These are phyloP conservation scores for Solanum bulbocastanum DNA, from an alignment of 257 asterid species.

Conservation along the genomic window DNA sequence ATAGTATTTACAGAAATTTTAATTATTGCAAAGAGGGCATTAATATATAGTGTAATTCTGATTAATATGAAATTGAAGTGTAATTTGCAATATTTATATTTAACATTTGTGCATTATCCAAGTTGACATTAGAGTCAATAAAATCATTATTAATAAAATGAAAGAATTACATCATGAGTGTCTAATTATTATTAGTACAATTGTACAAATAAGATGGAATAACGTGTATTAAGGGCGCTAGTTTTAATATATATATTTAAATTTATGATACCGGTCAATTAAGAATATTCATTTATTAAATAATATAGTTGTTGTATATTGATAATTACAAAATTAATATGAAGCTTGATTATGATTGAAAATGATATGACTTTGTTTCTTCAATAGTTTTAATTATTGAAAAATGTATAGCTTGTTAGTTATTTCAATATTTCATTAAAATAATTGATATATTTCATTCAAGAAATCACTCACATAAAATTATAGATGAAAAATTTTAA, in stretches of 20 bases:
- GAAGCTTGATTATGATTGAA: not conserved
- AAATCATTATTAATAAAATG: not conserved
- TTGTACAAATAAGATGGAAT: not conserved
- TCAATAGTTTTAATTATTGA: not conserved
- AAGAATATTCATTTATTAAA: not conserved
- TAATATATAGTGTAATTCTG: not conserved
- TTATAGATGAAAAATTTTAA: not conserved
- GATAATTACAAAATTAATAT: not conserved
- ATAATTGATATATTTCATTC: too few species aligned
- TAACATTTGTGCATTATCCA: not conserved
- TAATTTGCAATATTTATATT: not conserved
- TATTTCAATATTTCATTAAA: not conserved
- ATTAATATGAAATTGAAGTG: not conserved
- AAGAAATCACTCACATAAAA: not conserved
- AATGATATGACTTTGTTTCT: not conserved
- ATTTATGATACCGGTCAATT: not conserved
- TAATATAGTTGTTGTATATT: not conserved
- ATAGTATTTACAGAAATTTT: not conserved
- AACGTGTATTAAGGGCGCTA: not conserved
- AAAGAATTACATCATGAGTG: not conserved
- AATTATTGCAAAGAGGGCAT: not conserved
- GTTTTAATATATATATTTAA: not conserved
- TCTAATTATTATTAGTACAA: not conserved
- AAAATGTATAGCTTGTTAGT: not conserved
- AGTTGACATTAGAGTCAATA: not conserved